Evolutionary conservation across 495 filamentous ascomycete species (phyloP), one percentile per base, ranked within the genome.

Genomic region (Terfezia boudieri): DNA sequence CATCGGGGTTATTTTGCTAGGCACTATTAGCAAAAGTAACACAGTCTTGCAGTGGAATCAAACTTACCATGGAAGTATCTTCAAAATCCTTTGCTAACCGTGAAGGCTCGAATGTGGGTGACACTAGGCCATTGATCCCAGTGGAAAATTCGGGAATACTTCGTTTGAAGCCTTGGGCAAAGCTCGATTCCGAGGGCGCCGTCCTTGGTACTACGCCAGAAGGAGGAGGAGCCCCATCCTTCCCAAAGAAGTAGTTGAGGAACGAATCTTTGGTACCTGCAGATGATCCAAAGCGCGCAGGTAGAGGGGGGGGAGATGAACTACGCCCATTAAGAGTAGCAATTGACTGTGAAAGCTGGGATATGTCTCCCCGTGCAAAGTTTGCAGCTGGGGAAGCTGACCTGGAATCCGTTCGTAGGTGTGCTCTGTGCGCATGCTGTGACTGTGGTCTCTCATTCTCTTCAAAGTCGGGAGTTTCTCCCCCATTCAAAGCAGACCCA

Each of bases 211-310:
- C 49, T 5, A 12, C 26, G 2, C 49, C 49, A 12, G 49, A 51
- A 51, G 49, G 11, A 61, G 4, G 72, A 22, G 49, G 49, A 12
- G 26, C 70, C 11, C 84, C 85, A 58, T 96, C 89, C 60, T 96
- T 94, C 52, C 90, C 87, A 62, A 98, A 98, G 71, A 98, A 98
- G 66, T 96, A 98, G 66, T 88, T 95, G 53, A 98, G 67, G 71
- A 98, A 98, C 0, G 86, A 89, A 69, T 96, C 92, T 80, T 78
- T 49, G 73, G 16, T 32, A 12, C 49, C 16, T 12, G 16, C 49
- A 20, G 49, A 32, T 26, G 49, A 32, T 16, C 49, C 49, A 16
- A 46, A 14, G 41, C 41, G 41, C 4, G 41, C 4, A 14, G 72
- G 71, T 9, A 76, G 71, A 26, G 83, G 81, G 22, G 83, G 81